phyloP scores from a whole-genome alignment of 2,329 filamentous ascomycete species.

The Gnomoniopsis sp. region DNA sequence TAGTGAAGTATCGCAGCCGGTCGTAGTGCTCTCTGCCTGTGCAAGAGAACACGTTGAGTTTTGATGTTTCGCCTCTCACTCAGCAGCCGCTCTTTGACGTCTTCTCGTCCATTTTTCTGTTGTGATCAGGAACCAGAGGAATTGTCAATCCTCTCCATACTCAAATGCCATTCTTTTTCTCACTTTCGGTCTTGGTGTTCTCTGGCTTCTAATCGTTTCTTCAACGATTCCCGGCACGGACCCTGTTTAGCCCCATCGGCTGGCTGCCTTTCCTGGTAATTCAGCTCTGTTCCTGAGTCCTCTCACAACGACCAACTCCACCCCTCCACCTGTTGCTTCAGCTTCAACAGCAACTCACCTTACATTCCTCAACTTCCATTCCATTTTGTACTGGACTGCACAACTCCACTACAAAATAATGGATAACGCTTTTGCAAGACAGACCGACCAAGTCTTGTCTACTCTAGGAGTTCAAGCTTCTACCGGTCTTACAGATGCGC shows the following conservation, averaged over 20 bases:
- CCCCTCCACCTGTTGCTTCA: not conserved
- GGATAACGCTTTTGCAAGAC: constrained; percentile 61
- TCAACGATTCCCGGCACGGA: not conserved
- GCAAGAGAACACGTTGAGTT: constrained; percentile 16
- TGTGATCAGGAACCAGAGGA: not conserved
- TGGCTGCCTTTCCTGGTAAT: not conserved
- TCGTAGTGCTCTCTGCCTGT: not conserved
- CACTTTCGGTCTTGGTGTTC: not conserved
- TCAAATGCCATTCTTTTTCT: not conserved
- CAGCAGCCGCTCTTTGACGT: not conserved
- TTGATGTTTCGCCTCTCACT: not conserved
- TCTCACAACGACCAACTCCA: not conserved
- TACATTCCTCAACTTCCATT: constrained; percentile 14
- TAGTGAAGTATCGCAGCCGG: constrained; percentile 3
- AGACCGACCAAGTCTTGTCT: constrained; percentile 56
- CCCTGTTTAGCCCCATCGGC: not conserved
- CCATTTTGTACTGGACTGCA: constrained; percentile 17
- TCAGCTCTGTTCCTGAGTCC: not conserved
- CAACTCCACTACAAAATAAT: constrained; percentile 34
- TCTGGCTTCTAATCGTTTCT: not conserved
- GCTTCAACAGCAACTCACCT: constrained; percentile 11
- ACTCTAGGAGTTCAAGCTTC: constrained; percentile 54
- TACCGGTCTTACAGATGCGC: constrained; percentile 55
- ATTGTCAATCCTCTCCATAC: not conserved
- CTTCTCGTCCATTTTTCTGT: not conserved